phyloP scores from a whole-genome alignment of 768 basidiomycete genomes.

The Obba rivulosa region DNA sequence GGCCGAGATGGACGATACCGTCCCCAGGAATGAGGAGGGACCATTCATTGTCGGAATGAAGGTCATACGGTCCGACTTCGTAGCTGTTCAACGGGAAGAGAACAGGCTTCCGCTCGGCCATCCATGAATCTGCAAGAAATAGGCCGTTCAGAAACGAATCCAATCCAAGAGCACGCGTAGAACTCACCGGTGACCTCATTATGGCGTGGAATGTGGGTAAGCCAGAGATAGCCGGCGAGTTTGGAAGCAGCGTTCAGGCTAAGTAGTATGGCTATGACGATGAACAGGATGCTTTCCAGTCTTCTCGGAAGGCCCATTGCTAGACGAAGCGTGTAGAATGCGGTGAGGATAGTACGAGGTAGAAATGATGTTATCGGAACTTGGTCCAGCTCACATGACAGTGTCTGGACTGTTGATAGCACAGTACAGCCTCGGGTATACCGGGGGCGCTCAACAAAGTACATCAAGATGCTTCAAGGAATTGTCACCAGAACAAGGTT shows the following conservation, averaged over 20 bases:
- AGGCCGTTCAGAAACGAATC: background rate
- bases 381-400: no score
- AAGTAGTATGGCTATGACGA: background rate
- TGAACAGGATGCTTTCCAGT: background rate
- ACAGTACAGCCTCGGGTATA: no score
- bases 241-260: background rate
- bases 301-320: background rate
- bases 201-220: background rate
- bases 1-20: conserved; percentile 24
- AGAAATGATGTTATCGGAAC: no score
- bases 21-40: conserved; percentile 18
- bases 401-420: no score
- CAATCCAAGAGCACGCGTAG: background rate
- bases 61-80: conserved; percentile 5
- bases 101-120: conserved; percentile 7
- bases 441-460: no score
- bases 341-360: no score
- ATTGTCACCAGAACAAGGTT: no score
- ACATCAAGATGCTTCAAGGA: no score
- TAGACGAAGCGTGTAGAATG: no score
- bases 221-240: background rate
- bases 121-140: background rate
- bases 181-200: background rate
- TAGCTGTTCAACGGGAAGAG: conserved; percentile 7
- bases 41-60: conserved; percentile 18